Conservation (phyloP, 805 yeast genomes). For the Yamadazyma olivae region DNA sequence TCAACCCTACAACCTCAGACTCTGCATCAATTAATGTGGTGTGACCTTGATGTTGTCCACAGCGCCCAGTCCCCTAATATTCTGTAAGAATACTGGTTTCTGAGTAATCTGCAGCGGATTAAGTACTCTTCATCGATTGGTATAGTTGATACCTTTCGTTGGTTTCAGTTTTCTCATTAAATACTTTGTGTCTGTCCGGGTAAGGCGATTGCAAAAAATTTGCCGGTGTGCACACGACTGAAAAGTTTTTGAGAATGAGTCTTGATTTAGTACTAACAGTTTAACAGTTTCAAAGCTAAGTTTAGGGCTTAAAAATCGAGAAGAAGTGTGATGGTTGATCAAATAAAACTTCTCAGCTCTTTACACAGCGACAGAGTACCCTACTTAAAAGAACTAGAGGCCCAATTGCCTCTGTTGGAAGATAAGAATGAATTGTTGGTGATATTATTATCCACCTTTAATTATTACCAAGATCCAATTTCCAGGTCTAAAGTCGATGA, state of each 20-base stretch:
- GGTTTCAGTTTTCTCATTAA: not conserved
- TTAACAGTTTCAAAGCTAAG: too few relatives aligned
- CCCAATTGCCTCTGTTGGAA: conserved; percentile 1
- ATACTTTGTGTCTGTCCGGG: not conserved
- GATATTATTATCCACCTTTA: conserved; percentile 26
- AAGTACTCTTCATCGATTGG: conserved; percentile 55
- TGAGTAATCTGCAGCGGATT: conserved; percentile 34
- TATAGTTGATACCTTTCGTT: conserved; percentile 49
- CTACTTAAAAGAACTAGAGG: conserved; percentile 26
- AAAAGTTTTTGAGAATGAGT: too few relatives aligned
- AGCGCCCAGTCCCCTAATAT: conserved; percentile 37
- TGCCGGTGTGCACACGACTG: not conserved
- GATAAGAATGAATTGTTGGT: conserved; percentile 1
- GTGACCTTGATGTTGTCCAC: conserved; percentile 52
- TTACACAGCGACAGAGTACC: conserved; percentile 33
- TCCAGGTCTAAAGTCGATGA: conserved; percentile 43
- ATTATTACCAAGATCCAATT: conserved; percentile 47
- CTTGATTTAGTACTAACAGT: too few relatives aligned
- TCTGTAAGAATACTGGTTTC: too few relatives aligned
- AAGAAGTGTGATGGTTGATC: conserved; percentile 7
- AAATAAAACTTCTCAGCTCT: conserved; percentile 19
- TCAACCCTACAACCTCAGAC: conserved; percentile 41
- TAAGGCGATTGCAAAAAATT: not conserved
- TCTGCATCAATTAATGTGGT: conserved; percentile 48
- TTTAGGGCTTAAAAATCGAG: too few relatives aligned